Evolutionary conservation across 2,329 filamentous ascomycete species (phyloP).

Genomic region (Cercospora sesami): DNA sequence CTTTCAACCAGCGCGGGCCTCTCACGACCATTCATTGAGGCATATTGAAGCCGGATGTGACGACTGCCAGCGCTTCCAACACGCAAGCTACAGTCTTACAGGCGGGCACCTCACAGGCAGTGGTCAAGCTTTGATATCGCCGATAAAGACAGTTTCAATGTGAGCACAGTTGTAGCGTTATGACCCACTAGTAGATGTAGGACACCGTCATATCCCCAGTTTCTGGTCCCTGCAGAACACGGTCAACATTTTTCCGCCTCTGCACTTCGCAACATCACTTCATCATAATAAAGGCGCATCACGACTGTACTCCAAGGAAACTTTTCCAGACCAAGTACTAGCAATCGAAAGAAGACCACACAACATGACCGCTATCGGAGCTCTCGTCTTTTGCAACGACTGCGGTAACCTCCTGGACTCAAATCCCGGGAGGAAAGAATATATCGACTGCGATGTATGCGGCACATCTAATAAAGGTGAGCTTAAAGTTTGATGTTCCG

Average conservation of each 20-base stretch:
- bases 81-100: neutral
- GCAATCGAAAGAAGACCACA: neutral
- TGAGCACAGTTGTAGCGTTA: neutral
- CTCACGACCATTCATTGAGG: neutral
- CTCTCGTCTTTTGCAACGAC: conserved; percentile 86
- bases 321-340: neutral
- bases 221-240: neutral
- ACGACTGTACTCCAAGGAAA: neutral
- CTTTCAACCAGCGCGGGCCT: neutral
- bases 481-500: neutral
- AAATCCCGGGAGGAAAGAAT: conserved; percentile 73
- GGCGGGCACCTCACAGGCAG: neutral
- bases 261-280: conserved; percentile 14
- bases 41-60: neutral
- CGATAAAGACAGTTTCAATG: neutral
- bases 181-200: neutral
- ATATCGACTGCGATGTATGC: conserved; percentile 81
- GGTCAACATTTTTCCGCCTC: conserved; percentile 12
- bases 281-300: neutral
- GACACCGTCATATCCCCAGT: neutral
- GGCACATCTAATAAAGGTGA: conserved; percentile 80
- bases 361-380: conserved; percentile 83
- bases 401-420: conserved; percentile 88
- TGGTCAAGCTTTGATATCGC: neutral
- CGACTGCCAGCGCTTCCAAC: neutral